A percentile compares a stretch with the other conserved stretches of the same genome.
These are phyloP conservation scores for Penicillium sp. DNA, from an alignment of 2,329 filamentous ascomycete species.

Conservation along the genomic window DNA sequence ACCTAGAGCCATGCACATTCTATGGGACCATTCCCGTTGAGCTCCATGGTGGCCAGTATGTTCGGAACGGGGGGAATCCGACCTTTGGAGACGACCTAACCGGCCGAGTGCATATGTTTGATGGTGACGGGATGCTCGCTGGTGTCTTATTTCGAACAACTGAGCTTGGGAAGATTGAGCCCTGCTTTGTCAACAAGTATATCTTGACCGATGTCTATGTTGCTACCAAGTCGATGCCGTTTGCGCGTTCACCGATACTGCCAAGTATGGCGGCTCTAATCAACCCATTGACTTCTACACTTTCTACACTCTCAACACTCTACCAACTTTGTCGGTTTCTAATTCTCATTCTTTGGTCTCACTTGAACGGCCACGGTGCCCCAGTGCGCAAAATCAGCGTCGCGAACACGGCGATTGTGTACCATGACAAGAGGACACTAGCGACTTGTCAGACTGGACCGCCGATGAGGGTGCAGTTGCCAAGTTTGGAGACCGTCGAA, in stretches of 20 bases:
- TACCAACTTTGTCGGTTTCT: neutral
- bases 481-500: slow-evolving; percentile 65
- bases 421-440: slow-evolving; percentile 67
- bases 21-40: slow-evolving; percentile 63
- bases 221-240: slow-evolving; percentile 49
- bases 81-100: slow-evolving; percentile 58
- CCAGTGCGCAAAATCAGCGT: slow-evolving; percentile 68
- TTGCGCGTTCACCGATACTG: slow-evolving; percentile 50
- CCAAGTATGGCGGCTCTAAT: neutral
- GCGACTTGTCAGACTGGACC: slow-evolving; percentile 72
- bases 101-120: slow-evolving; percentile 71
- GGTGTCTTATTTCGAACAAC: slow-evolving; percentile 61
- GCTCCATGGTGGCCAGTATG: slow-evolving; percentile 67
- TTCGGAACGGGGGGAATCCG: slow-evolving; percentile 71
- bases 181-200: slow-evolving; percentile 69
- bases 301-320: neutral
- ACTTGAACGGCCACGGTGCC: slow-evolving; percentile 44
- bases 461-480: slow-evolving; percentile 65
- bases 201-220: slow-evolving; percentile 67
- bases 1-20: slow-evolving; percentile 58
- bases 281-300: neutral
- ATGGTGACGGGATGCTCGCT: slow-evolving; percentile 72
- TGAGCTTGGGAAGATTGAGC: slow-evolving; percentile 46
- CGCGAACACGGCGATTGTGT: slow-evolving; percentile 66
- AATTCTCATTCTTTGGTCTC: neutral